Evolutionary conservation across 2,329 filamentous ascomycete species (phyloP).

Genomic region (Corniculantispora saksenae): DNA sequence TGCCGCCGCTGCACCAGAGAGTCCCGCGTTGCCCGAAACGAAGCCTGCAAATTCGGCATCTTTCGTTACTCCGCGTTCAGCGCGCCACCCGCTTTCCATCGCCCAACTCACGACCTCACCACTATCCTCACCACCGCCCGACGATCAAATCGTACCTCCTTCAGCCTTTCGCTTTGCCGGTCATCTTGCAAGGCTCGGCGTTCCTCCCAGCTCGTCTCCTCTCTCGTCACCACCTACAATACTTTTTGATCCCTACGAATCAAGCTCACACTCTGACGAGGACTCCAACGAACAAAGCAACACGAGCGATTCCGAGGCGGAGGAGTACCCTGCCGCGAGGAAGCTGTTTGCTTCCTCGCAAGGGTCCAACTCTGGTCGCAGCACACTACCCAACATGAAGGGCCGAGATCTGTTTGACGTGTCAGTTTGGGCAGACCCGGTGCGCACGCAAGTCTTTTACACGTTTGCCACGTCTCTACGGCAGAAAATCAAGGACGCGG

Average conservation of each 20-base stretch:
- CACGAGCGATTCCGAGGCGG: constrained; percentile 46
- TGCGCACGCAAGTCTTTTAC: constrained; percentile 71
- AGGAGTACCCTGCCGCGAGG: constrained; percentile 44
- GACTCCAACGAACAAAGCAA: constrained; percentile 39
- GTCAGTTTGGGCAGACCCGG: constrained; percentile 67
- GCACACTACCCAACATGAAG: constrained; percentile 61
- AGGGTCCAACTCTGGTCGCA: constrained; percentile 34
- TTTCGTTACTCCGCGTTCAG: constrained; percentile 21
- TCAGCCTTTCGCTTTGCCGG: constrained; percentile 27
- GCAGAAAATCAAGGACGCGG: constrained; percentile 62
- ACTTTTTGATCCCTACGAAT: constrained; percentile 53
- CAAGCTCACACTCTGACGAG: constrained; percentile 37
- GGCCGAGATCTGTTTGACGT: constrained; percentile 72
- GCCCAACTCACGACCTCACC: constrained; percentile 35
- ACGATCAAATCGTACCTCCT: constrained; percentile 31
- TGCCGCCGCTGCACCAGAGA: not conserved
- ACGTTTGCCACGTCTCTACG: constrained; percentile 69
- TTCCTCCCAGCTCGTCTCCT: constrained; percentile 50
- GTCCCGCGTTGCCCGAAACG: constrained; percentile 13
- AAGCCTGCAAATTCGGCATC: constrained; percentile 18
- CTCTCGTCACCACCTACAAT: constrained; percentile 57
- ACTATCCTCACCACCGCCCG: constrained; percentile 40
- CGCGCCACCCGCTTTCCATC: constrained; percentile 21
- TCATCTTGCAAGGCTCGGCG: constrained; percentile 24
- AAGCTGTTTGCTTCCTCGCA: constrained; percentile 43